Percentiles rank a stretch among this genome's conserved stretches.
phyloP scores from a whole-genome alignment of 1,139 yeast species.

The Candida frijolesensis region DNA sequence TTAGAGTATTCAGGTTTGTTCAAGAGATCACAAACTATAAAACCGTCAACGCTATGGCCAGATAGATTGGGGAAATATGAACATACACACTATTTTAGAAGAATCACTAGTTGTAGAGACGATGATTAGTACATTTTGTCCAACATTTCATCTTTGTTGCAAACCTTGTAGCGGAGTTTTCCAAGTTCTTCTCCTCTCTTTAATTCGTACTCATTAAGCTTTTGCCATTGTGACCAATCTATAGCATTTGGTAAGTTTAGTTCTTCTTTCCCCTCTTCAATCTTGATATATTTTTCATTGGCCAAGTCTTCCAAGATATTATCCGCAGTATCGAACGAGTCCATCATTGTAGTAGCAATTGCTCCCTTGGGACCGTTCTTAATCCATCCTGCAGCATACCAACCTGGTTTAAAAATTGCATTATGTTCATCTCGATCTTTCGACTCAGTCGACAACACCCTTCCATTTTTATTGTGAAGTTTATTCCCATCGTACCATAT shows the following conservation, averaged over 20 bases:
- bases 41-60: constrained; percentile 23
- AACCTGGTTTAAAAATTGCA: constrained; percentile 42
- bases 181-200: constrained; percentile 47
- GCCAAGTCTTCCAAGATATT: constrained; percentile 57
- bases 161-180: constrained; percentile 62
- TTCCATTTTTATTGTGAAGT: constrained; percentile 64
- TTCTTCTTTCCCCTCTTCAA: constrained; percentile 10
- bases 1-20: constrained; percentile 9
- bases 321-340: constrained; percentile 75
- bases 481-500: constrained; percentile 64
- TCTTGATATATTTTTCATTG: constrained; percentile 31
- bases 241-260: constrained; percentile 22
- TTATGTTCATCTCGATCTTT: constrained; percentile 23
- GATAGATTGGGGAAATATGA: constrained; percentile 32
- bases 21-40: constrained; percentile 8
- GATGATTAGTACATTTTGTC: constrained; percentile 14
- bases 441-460: constrained; percentile 41
- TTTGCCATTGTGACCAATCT: constrained; percentile 75
- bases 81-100: constrained; percentile 36
- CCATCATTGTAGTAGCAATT: constrained; percentile 89
- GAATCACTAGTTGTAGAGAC: constrained; percentile 35
- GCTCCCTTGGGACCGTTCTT: constrained; percentile 88
- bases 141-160: constrained; percentile 53
- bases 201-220: constrained; percentile 57
- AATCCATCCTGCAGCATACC: constrained; percentile 93